Conservation (phyloP, 2,329 filamentous ascomycete genomes). For the Diaporthe ilicicola region DNA sequence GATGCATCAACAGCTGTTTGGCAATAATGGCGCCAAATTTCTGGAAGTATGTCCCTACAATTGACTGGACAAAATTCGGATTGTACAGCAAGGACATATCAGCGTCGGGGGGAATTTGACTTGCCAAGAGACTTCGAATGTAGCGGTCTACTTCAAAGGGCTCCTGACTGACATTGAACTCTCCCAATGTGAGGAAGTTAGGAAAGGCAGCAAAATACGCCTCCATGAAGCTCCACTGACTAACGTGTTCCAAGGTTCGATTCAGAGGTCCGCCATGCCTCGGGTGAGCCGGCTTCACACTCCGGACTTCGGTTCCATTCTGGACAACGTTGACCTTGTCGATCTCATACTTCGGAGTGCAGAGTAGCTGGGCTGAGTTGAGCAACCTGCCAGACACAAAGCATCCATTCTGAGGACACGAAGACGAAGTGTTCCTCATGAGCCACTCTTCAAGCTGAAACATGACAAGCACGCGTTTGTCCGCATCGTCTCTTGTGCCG, state of each 20-base stretch:
- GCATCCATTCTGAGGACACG: neutral
- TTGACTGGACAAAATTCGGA: neutral
- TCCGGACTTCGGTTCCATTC: constrained; percentile 36
- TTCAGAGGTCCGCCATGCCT: neutral
- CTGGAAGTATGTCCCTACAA: neutral
- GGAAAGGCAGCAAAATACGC: constrained; percentile 38
- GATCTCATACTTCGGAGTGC: constrained; percentile 40
- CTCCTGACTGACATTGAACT: constrained; percentile 38
- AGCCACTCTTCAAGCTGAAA: neutral
- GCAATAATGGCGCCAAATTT: neutral
- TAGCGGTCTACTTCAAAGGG: neutral
- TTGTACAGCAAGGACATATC: neutral
- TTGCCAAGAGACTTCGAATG: neutral
- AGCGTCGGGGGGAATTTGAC: accelerated
- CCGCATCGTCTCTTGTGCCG: neutral
- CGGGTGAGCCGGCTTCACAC: constrained; percentile 27
- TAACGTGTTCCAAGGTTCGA: constrained; percentile 35
- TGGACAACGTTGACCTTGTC: constrained; percentile 37
- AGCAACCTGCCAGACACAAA: constrained; percentile 28
- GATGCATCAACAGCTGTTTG: neutral
- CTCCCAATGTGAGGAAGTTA: constrained; percentile 6
- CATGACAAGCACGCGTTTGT: neutral
- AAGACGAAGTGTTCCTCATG: neutral
- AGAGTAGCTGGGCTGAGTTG: constrained; percentile 40
- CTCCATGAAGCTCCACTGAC: constrained; percentile 39